Base-by-base conservation (phyloP, 257 asterid species). In the Primulina tabacum region DNA sequence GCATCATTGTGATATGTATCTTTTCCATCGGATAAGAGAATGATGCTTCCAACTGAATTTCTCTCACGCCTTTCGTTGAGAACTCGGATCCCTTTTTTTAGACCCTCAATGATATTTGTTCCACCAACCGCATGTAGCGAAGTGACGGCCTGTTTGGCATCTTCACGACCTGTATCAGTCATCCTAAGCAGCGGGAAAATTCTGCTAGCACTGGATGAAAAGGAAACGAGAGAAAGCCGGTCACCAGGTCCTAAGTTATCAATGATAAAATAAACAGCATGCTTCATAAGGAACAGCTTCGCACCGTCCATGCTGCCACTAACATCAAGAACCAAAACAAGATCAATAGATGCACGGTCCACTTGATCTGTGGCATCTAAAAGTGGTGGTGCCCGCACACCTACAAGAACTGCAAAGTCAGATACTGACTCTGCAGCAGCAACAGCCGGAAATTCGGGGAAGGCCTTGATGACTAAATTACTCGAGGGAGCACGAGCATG, bases 221-320 rank as follows among this genome's bases (percentile, higher is more conserved):
- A 81, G 24, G 80, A 32, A 30, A 81, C 80, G 7, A 81, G 58
- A 28, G 85, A 43, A 38, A 81, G 73, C 14, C 85, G 71, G 70
- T 81, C 85, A 67, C 65, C 53, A 20, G 80, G 76, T 26, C 79
- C 75, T 71, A 81, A 35, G 60, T 77, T 77, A 8, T 81, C 76
- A 29, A 81, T 75, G 67, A 78, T 76, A 30, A 81, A 81, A 37
- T 60, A 5, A 52, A 75, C 74, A 33, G 80, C 85, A 30, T 28
- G 69, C 71, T 81, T 77, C 26, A 75, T 62, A 68, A 81, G 82
- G 5, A 37, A 8, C 53, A 78, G 38, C 68, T 82, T 82, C 32
- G 72, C 21, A 18, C 86, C 86, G 5, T 24, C 26, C 88, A 80
- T 80, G 75, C 88, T 83, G 55, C 80, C 78, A 58, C 85, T 81